Evolutionary conservation across 1,139 yeast genomes (phyloP), one percentile per base, ranked within the genome.

Genomic region (Blastobotrys illinoisensis): DNA sequence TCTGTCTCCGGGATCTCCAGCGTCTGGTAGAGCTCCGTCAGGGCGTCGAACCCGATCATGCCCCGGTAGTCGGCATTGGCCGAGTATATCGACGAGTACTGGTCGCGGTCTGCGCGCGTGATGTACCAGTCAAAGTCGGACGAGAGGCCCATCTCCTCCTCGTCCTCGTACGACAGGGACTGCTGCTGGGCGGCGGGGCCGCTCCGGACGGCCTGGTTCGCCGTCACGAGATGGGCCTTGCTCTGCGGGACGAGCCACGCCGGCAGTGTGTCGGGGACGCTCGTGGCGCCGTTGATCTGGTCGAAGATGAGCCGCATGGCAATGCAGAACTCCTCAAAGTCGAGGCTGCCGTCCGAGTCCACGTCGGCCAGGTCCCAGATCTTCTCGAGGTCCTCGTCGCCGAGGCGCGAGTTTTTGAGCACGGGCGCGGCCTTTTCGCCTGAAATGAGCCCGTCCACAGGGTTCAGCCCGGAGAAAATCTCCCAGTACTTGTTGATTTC

Each of bases 401-500:
- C 80, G 56, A 93, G 79, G 62, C 90, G 86, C 40, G 97, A 88
- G 73, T 93, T 93, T 71, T 88, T 89, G 65, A 93, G 80, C 50
- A 93, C 95, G 1, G 91, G 85, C 43, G 88, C 81, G 14, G 91
- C 96, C 68, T 87, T 84, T 57, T 87, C 95, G 47, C 97, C 97
- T 20, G 86, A 79, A 32, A 93, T 79, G 67, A 85, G 83, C 64
- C 90, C 91, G 58, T 81, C 80, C 26, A 74, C 81, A 0, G 99
- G 99, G 60, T 81, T 81, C 63, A 93, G 79, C 9, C 97, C 96
- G 62, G 87, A 84, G 75, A 93, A 93, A 55, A 93, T 90, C 71
- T 93, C 96, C 98, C 98, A 93, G 76, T 89, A 93, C 73, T 91
- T 90, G 68, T 88, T 87, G 64, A 91, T 89, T 71, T 91, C 98